Conservation (phyloP, 495 filamentous ascomycete species). For the Hypomontagnella submonticulosa region DNA sequence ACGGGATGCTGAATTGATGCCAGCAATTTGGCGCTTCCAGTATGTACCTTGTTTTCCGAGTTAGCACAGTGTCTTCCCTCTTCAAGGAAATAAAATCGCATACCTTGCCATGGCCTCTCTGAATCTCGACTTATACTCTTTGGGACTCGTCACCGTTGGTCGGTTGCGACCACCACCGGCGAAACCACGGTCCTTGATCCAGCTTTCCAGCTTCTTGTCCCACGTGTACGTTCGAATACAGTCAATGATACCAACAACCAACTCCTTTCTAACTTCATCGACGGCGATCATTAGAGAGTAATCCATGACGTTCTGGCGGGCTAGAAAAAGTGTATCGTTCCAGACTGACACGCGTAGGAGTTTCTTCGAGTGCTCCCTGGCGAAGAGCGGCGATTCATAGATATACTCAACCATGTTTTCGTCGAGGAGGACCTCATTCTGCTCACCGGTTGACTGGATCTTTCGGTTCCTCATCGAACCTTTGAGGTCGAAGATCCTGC, state of each 20-base stretch:
- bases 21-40: slow-evolving; percentile 63
- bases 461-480: slow-evolving; percentile 98
- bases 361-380: slow-evolving; percentile 91
- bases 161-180: slow-evolving; percentile 85
- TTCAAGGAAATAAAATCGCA: slow-evolving; percentile 62
- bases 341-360: slow-evolving; percentile 84
- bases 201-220: slow-evolving; percentile 98
- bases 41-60: slow-evolving; percentile 53
- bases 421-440: slow-evolving; percentile 94
- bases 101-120: slow-evolving; percentile 96
- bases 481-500: slow-evolving; percentile 96
- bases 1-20: slow-evolving; percentile 54
- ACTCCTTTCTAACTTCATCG: slow-evolving; percentile 86
- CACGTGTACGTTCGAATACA: slow-evolving; percentile 99
- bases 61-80: slow-evolving; percentile 6
- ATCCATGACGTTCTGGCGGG: slow-evolving; percentile 96
- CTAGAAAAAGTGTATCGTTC: slow-evolving; percentile 96
- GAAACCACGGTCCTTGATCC: slow-evolving; percentile 96
- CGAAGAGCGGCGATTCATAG: slow-evolving; percentile 94
- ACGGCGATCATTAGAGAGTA: slow-evolving; percentile 99
- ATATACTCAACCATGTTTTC: slow-evolving; percentile 99
- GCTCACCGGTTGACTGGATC: slow-evolving; percentile 92
- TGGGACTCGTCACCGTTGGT: slow-evolving; percentile 95
- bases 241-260: slow-evolving; percentile 97
- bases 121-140: slow-evolving; percentile 96